Base-by-base conservation (phyloP, 148 eudicot species). In the Arctostaphylos glauca region DNA sequence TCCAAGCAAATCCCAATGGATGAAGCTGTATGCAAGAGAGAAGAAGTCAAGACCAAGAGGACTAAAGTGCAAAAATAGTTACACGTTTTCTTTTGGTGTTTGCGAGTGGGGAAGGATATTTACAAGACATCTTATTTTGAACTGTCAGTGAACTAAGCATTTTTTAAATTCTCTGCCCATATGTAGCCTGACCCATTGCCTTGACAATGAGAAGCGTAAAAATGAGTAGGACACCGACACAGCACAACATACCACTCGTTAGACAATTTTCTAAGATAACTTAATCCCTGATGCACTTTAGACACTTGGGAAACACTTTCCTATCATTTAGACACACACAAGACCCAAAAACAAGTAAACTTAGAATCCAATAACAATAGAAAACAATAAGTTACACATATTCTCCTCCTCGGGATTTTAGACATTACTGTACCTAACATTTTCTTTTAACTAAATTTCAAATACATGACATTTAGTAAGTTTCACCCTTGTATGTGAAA, bases 11-110 rank as follows among this genome's bases (percentile, higher is more conserved):
- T 50, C 46, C 59, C 4, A 9, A 80, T 25, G 49, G 60, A 23
- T 19, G 56, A 53, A 62, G 56, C 55, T 79, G 72, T 62, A 25
- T 66, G n/a, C 56, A 67, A 44, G 38, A 80, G 31, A 80, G 19
- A 66, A 59, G 19, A 25, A 55, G 49, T 6, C 6, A 5, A 54
- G 23, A 55, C 16, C 13, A 48, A 67, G 4, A 64, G 41, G 56
- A 75, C 38, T 23, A 2, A 56, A 75, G 56, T 47, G 21, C 25
- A 75, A 75, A 75, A 23, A 21, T 9, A 75, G 23, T 47, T 75
- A 19, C 23, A 68, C 5, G 38, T 13, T 68, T 72, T 6, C 49
- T 19, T 19, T 73, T 19, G 3, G 3, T 9, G 31, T 10, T 5
- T 23, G 13, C 3, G 5, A 16, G 6, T 3, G 54, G 12, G 9